Evolutionary conservation across 2,329 filamentous ascomycete genomes (phyloP).

Genomic region (Cytospora leucostoma): DNA sequence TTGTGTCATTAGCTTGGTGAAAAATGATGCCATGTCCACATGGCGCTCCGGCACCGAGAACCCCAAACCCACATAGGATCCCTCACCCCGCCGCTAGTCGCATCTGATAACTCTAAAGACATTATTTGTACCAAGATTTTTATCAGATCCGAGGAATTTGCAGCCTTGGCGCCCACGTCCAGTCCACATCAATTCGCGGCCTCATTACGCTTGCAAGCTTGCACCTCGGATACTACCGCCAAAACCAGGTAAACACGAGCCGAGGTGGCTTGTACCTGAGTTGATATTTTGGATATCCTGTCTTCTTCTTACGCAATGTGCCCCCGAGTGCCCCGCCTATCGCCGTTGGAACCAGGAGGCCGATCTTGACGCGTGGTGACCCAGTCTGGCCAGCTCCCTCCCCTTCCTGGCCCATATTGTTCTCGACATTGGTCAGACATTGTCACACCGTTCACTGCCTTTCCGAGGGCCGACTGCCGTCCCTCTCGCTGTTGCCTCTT

Average conservation of each 20-base stretch:
- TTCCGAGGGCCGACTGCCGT: not conserved
- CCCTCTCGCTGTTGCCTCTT: not conserved
- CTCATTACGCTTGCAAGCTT: slow-evolving; percentile 7
- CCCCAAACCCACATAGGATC: not conserved
- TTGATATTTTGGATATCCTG: not conserved
- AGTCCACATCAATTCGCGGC: slow-evolving; percentile 12
- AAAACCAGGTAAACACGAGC: not conserved
- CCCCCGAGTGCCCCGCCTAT: slow-evolving; percentile 17
- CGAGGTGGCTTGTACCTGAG: not conserved
- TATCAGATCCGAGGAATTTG: slow-evolving; percentile 23
- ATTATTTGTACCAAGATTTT: not conserved
- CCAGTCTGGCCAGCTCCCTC: slow-evolving; percentile 1
- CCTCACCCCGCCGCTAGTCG: slow-evolving; percentile 9
- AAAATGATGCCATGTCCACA: slow-evolving; percentile 1
- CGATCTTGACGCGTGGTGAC: slow-evolving; percentile 22
- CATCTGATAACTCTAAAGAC: slow-evolving; percentile 16
- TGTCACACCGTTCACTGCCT: slow-evolving; percentile 13
- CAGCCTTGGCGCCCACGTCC: slow-evolving; percentile 14
- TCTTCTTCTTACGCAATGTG: slow-evolving; percentile 23
- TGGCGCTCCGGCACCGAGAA: not conserved
- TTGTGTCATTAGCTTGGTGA: not conserved
- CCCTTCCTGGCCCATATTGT: slow-evolving; percentile 17
- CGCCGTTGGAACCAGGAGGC: slow-evolving; percentile 20
- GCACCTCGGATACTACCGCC: not conserved
- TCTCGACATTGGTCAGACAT: slow-evolving; percentile 12